phyloP scores from a whole-genome alignment of 2,329 filamentous ascomycete genomes.

The Calonectria hawksworthii region DNA sequence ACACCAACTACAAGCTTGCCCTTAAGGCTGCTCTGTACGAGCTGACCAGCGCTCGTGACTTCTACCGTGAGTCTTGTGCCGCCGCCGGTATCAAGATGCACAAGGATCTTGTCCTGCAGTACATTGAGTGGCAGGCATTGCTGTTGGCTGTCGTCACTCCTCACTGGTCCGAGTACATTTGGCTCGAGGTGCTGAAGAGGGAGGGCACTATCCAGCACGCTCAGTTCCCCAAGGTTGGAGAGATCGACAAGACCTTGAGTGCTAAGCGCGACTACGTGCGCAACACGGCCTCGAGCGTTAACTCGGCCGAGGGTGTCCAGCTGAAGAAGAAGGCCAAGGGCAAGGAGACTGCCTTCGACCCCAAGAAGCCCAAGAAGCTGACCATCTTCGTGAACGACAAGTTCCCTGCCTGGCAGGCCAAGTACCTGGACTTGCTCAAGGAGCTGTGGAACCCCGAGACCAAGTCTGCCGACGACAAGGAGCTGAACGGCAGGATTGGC shows the following conservation, averaged over 20 bases:
- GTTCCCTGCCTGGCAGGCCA: slow-evolving; percentile 92
- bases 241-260: slow-evolving; percentile 75
- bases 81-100: slow-evolving; percentile 89
- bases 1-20: slow-evolving; percentile 84
- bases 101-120: slow-evolving; percentile 81
- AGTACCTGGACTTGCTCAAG: slow-evolving; percentile 85
- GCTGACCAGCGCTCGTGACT: slow-evolving; percentile 88
- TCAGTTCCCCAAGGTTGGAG: slow-evolving; percentile 68
- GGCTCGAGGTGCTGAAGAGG: slow-evolving; percentile 90
- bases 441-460: slow-evolving; percentile 75
- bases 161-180: slow-evolving; percentile 95
- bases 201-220: slow-evolving; percentile 83
- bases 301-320: slow-evolving; percentile 83
- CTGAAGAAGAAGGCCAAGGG: slow-evolving; percentile 94
- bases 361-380: slow-evolving; percentile 91
- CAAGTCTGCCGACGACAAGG: slow-evolving; percentile 82
- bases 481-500: slow-evolving; percentile 80
- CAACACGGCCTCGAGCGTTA: slow-evolving; percentile 80
- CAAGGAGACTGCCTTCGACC: slow-evolving; percentile 87
- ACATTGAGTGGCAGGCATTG: slow-evolving; percentile 88
- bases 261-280: slow-evolving; percentile 89
- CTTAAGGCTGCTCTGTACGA: slow-evolving; percentile 91
- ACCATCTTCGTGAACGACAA: slow-evolving; percentile 85
- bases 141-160: slow-evolving; percentile 88
- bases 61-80: slow-evolving; percentile 87